A percentile compares a stretch with the other conserved stretches of the same genome.
phyloP scores from a whole-genome alignment of 1,139 yeast species.

The Pichia sp. region DNA sequence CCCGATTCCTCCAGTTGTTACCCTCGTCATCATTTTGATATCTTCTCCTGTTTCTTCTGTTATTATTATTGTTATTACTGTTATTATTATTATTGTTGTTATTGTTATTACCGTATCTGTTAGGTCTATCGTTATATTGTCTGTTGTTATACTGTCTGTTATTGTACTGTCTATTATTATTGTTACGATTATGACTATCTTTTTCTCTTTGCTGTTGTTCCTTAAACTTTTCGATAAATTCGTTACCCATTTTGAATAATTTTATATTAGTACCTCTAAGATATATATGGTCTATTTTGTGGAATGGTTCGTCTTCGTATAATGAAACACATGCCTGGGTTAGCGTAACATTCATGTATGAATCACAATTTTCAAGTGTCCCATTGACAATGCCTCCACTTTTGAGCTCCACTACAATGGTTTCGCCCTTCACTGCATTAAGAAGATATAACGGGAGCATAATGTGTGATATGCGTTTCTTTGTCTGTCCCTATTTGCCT shows the following conservation, averaged over 20 bases:
- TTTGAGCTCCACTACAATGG: conserved; percentile 83
- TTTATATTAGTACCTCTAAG: conserved; percentile 81
- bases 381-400: conserved; percentile 91
- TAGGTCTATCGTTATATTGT: conserved; percentile 9
- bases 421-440: conserved; percentile 87
- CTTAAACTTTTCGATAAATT: conserved; percentile 73
- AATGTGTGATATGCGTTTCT: background rate
- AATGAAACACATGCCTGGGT: conserved; percentile 71
- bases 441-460: conserved; percentile 85
- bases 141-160: conserved; percentile 16
- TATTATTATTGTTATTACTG: conserved; percentile 2
- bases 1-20: background rate
- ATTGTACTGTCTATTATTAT: conserved; percentile 22
- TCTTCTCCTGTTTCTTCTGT: conserved; percentile 1
- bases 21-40: conserved; percentile 2
- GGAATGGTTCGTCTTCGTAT: conserved; percentile 57
- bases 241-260: conserved; percentile 59
- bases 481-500: background rate
- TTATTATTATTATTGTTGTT: conserved; percentile 6
- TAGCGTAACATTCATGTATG: conserved; percentile 92
- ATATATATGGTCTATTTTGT: conserved; percentile 70
- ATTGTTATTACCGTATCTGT: conserved; percentile 9
- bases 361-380: conserved; percentile 76
- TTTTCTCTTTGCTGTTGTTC: conserved; percentile 35
- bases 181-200: conserved; percentile 22